These are phyloP conservation scores for Neurospora sp. DNA, from an alignment of 495 filamentous ascomycete species.

Conservation along the genomic window DNA sequence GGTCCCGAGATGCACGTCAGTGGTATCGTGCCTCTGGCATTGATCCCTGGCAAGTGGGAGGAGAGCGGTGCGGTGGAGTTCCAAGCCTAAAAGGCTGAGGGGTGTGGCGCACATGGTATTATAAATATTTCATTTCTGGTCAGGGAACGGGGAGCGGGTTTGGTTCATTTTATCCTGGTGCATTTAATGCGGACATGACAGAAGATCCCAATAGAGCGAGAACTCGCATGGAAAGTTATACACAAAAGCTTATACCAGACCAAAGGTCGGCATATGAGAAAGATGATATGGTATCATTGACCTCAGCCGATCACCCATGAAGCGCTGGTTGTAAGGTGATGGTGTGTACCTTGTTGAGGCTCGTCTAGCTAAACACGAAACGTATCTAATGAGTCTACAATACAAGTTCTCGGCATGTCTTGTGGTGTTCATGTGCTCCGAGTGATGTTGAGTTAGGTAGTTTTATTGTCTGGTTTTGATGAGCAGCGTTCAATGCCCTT, in stretches of 20 bases:
- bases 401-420: not conserved
- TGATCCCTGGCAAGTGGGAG: constrained; percentile 45
- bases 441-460: not conserved
- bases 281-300: not conserved
- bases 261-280: not conserved
- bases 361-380: not conserved
- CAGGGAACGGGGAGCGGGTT: constrained; percentile 1
- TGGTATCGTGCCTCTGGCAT: constrained; percentile 54
- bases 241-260: not conserved
- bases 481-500: not conserved
- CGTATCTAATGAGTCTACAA: not conserved
- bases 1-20: constrained; percentile 89
- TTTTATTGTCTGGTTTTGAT: not conserved
- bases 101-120: not conserved
- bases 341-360: not conserved
- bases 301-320: not conserved
- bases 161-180: not conserved
- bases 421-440: not conserved
- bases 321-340: not conserved
- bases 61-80: constrained; percentile 45
- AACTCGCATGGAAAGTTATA: not conserved
- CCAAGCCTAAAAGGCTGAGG: constrained; percentile 29
- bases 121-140: constrained; percentile 4
- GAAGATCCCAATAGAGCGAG: not conserved
- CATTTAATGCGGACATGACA: constrained; percentile 1